A percentile compares a stretch with the other conserved stretches of the same genome.
phyloP scores from a whole-genome alignment of 305 asterid species.

The Rubia peregrina region DNA sequence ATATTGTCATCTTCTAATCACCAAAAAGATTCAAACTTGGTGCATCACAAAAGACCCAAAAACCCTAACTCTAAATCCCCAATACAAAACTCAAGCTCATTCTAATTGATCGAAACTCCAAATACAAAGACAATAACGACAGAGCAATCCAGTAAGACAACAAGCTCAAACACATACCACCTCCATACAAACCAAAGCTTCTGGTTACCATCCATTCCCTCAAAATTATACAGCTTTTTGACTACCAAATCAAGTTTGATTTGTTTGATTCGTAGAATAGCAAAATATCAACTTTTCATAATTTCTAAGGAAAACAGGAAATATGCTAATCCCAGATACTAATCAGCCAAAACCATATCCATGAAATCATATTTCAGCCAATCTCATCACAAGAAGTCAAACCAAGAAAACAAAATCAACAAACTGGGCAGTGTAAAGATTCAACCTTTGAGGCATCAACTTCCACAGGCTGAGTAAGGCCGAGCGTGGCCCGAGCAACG shows the following conservation, averaged over 20 bases:
- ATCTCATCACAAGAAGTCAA: not conserved
- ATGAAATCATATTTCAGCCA: not conserved
- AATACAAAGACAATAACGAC: not conserved
- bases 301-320: not conserved
- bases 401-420: not conserved
- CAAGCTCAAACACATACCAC: not conserved
- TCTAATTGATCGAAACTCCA: not conserved
- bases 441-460: conserved; percentile 64
- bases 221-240: not conserved
- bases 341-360: not conserved
- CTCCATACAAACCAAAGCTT: not conserved
- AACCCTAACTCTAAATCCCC: not conserved
- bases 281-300: not conserved
- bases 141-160: not conserved
- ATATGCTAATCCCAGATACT: not conserved
- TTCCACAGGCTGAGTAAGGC: conserved; percentile 64
- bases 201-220: not conserved
- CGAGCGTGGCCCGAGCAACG: conserved; percentile 76
- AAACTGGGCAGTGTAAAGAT: not conserved
- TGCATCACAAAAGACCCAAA: not conserved
- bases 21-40: not conserved
- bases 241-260: not conserved
- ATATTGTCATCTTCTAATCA: not conserved
- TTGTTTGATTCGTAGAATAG: not conserved
- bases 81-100: not conserved